These are phyloP conservation scores for Beauveria sp. DNA, from an alignment of 2,329 filamentous ascomycete genomes.

Conservation along the genomic window DNA sequence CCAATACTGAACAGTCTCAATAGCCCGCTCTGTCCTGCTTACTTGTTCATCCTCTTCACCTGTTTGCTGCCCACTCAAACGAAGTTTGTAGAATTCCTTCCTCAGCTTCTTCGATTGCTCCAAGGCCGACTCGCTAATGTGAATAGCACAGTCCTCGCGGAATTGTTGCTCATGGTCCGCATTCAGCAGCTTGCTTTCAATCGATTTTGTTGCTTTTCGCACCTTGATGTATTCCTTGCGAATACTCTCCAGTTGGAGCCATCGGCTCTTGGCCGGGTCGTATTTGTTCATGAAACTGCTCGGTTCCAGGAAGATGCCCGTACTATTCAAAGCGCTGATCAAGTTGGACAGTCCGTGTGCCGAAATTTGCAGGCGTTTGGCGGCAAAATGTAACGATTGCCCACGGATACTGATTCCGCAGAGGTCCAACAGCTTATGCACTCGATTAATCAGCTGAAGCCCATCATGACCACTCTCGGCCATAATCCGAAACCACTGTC, in stretches of 20 bases:
- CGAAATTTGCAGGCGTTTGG: conserved; percentile 21
- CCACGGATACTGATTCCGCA: conserved; percentile 22
- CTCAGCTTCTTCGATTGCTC: conserved; percentile 18
- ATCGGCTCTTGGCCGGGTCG: conserved; percentile 16
- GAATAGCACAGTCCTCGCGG: conserved; percentile 23
- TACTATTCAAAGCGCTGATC: not conserved
- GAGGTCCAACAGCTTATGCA: conserved; percentile 29
- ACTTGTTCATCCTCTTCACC: not conserved
- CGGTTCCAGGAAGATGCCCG: not conserved
- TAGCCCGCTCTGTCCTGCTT: not conserved
- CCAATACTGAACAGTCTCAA: not conserved
- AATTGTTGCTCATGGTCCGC: conserved; percentile 20
- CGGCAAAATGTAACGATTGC: not conserved
- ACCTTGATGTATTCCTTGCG: conserved; percentile 25
- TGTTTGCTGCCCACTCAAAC: not conserved
- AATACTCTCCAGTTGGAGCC: conserved; percentile 28
- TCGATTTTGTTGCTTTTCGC: conserved; percentile 21
- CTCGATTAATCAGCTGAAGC: conserved; percentile 23
- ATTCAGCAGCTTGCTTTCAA: conserved; percentile 30
- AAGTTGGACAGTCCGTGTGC: conserved; percentile 12
- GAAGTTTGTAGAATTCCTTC: conserved; percentile 15
- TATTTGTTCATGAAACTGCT: not conserved
- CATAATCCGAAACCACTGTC: conserved; percentile 22
- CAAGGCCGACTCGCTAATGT: conserved; percentile 19
- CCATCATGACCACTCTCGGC: conserved; percentile 16